Evolutionary conservation across 2,329 filamentous ascomycete genomes (phyloP).

Genomic region (Microdochium nivale): DNA sequence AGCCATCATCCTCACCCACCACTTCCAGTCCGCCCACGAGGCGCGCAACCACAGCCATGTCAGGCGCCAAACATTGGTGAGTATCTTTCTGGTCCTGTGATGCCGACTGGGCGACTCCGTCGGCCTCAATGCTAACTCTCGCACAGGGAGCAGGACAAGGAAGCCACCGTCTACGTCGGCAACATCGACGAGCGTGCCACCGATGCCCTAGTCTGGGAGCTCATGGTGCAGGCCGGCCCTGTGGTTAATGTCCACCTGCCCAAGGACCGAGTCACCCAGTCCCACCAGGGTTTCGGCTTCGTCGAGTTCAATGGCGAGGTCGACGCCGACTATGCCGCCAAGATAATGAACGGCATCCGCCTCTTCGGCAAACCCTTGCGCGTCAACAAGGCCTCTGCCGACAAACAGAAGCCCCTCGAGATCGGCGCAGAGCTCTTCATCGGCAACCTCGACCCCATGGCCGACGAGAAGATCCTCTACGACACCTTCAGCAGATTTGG

Average conservation of each 20-base stretch:
- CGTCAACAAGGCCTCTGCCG: conserved; percentile 86
- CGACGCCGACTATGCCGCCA: conserved; percentile 92
- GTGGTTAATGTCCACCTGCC: conserved; percentile 98
- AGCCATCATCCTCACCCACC: neutral
- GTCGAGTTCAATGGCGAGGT: conserved; percentile 95
- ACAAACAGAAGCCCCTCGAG: conserved; percentile 89
- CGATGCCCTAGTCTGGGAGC: conserved; percentile 86
- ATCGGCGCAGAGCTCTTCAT: conserved; percentile 96
- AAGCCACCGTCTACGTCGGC: conserved; percentile 95
- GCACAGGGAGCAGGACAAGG: conserved; percentile 91
- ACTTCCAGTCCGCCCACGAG: neutral
- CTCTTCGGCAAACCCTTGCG: conserved; percentile 90
- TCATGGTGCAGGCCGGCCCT: conserved; percentile 95
- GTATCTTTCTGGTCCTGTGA: neutral
- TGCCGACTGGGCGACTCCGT: conserved; percentile 4
- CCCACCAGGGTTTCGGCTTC: conserved; percentile 96
- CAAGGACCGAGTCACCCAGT: conserved; percentile 94
- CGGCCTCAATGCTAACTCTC: conserved; percentile 7
- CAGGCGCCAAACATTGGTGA: conserved; percentile 28
- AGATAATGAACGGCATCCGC: conserved; percentile 93
- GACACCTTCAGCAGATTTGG: conserved; percentile 92
- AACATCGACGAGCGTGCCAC: conserved; percentile 96
- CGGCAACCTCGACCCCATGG: conserved; percentile 88
- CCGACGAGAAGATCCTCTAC: conserved; percentile 92
- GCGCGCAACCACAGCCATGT: conserved; percentile 21